Conservation (phyloP, 371 early-diverging fungal genomes). For the Phascolomyces articulosus region DNA sequence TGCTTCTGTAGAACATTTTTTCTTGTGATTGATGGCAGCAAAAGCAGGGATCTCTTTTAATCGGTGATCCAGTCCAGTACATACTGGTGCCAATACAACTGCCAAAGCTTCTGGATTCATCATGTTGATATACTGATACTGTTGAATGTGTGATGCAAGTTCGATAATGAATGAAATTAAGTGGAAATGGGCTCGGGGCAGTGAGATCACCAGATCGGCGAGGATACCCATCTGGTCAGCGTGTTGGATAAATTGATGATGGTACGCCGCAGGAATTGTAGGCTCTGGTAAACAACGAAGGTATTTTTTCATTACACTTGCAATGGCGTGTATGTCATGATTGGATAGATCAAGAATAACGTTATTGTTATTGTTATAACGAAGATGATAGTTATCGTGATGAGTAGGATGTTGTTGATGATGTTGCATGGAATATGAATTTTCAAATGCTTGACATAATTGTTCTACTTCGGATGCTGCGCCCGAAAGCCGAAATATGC, state of each 20-base stretch:
- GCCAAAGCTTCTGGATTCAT: slow-evolving; percentile 43
- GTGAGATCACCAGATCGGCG: slow-evolving; percentile 17
- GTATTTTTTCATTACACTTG: slow-evolving; percentile 46
- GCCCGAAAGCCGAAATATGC: slow-evolving; percentile 52
- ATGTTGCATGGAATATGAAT: no score
- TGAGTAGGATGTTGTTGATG: slow-evolving; percentile 40
- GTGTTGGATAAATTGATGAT: slow-evolving; percentile 31
- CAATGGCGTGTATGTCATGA: slow-evolving; percentile 48
- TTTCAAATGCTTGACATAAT: slow-evolving; percentile 37
- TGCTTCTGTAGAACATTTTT: neutral
- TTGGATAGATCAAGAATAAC: slow-evolving; percentile 27
- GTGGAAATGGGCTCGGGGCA: slow-evolving; percentile 40
- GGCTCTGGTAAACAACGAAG: slow-evolving; percentile 44
- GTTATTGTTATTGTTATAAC: no score
- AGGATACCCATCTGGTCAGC: slow-evolving; percentile 7
- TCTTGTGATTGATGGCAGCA: neutral
- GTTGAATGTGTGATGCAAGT: slow-evolving; percentile 32
- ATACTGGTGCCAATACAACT: slow-evolving; percentile 36
- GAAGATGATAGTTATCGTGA: slow-evolving; percentile 28
- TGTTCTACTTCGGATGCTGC: slow-evolving; percentile 47
- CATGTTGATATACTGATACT: slow-evolving; percentile 28
- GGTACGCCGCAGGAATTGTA: slow-evolving; percentile 35
- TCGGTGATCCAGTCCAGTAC: slow-evolving; percentile 38
- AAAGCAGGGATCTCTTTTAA: slow-evolving; percentile 26
- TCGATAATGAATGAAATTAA: slow-evolving; percentile 35